Conservation (phyloP, 768 basidiomycete species). For the Porphyrellus cyaneotinctus region DNA sequence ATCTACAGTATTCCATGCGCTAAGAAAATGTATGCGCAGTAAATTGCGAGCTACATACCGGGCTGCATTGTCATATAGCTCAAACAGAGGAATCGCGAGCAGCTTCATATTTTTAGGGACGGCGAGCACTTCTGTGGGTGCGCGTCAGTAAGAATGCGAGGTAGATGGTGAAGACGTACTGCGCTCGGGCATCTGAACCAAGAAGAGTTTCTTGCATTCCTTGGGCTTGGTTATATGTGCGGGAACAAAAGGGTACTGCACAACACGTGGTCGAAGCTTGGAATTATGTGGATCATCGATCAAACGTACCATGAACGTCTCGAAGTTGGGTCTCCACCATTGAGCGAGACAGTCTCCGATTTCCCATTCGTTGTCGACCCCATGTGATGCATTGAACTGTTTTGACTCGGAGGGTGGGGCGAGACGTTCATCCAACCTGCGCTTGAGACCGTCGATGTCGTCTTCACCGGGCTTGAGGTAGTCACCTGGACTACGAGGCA, state of each 20-base stretch:
- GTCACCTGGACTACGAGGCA: conserved; percentile 76
- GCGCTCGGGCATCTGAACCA: conserved; percentile 92
- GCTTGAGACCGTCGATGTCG: conserved; percentile 87
- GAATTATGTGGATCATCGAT: neutral
- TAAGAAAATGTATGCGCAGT: conserved; percentile 2
- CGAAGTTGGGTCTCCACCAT: conserved; percentile 98
- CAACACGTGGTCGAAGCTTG: neutral
- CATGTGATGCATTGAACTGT: conserved; percentile 76
- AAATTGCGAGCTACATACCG: conserved; percentile 40
- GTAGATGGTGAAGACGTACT: conserved; percentile 50
- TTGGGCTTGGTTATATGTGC: conserved; percentile 98
- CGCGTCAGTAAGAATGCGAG: neutral
- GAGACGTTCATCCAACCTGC: conserved; percentile 83
- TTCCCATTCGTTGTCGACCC: conserved; percentile 89
- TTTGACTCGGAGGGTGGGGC: conserved; percentile 69
- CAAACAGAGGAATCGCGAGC: conserved; percentile 92
- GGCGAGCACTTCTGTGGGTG: conserved; percentile 76
- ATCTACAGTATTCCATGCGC: conserved; percentile 36
- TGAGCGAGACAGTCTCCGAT: conserved; percentile 95
- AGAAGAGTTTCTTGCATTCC: conserved; percentile 94
- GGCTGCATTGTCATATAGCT: conserved; percentile 96
- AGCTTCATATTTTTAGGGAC: conserved; percentile 99
- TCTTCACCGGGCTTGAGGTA: conserved; percentile 96
- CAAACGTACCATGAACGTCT: conserved; percentile 90
- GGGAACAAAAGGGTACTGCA: conserved; percentile 88